A percentile compares a stretch with the other conserved stretches of the same genome.
phyloP scores from a whole-genome alignment of 305 asterid species.

The Fraxinus greggii region DNA sequence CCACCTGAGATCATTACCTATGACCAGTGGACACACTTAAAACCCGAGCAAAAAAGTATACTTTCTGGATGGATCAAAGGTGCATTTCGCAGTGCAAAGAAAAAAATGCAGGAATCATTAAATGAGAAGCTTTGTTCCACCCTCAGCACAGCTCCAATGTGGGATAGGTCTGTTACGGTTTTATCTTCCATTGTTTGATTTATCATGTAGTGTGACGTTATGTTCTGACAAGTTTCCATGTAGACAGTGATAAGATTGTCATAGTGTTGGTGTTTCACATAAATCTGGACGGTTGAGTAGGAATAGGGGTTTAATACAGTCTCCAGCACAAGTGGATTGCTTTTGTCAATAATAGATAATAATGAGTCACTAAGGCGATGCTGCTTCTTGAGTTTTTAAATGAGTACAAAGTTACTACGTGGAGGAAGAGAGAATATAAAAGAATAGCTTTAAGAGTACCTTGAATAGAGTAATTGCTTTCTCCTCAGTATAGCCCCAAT shows the following conservation, averaged over 20 bases:
- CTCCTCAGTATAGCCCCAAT: neutral
- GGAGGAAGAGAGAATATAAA: neutral
- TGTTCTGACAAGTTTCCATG: constrained; percentile 2
- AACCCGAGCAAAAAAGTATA: constrained; percentile 43
- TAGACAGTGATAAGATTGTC: neutral
- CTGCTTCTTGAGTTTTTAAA: neutral
- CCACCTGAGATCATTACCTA: constrained; percentile 70
- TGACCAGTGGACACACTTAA: constrained; percentile 56
- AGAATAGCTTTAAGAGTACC: neutral
- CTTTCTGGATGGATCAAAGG: constrained; percentile 76
- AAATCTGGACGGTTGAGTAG: neutral
- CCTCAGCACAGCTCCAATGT: constrained; percentile 78
- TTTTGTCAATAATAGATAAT: neutral
- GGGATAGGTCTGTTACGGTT: constrained; percentile 57
- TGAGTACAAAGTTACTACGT: neutral
- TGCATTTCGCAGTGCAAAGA: constrained; percentile 62
- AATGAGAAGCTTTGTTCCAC: constrained; percentile 52
- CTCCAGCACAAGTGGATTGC: neutral
- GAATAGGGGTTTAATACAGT: neutral
- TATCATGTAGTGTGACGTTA: neutral
- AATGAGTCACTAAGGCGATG: neutral
- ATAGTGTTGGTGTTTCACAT: neutral
- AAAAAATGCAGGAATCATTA: constrained; percentile 59
- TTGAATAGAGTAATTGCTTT: neutral
- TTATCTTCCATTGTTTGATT: neutral